Percentiles rank a stretch among this genome's conserved stretches.
phyloP scores from a whole-genome alignment of 805 yeast genomes.

The Jamesozyma rosinii region DNA sequence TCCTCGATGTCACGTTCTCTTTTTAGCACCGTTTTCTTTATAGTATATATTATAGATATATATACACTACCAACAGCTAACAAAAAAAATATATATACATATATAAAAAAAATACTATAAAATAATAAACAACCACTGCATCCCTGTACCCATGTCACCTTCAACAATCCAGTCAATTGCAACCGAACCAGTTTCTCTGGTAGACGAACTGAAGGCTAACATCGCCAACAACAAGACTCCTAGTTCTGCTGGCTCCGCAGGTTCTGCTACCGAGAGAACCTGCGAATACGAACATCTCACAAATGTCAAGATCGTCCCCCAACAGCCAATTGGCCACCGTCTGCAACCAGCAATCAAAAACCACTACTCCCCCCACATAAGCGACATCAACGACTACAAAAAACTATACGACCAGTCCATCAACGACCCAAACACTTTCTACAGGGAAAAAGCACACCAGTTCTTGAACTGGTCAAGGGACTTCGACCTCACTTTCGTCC shows the following conservation, averaged over 20 bases:
- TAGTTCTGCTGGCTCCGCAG: not conserved
- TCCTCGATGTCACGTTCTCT: too few species aligned
- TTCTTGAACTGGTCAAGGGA: constrained; percentile 73
- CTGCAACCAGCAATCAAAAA: constrained; percentile 12
- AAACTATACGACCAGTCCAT: constrained; percentile 65
- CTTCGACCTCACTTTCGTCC: constrained; percentile 44
- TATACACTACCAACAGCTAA: too few species aligned
- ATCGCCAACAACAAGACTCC: not conserved
- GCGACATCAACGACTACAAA: constrained; percentile 44
- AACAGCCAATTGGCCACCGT: constrained; percentile 16
- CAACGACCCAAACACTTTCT: constrained; percentile 69
- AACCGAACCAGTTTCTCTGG: not conserved
- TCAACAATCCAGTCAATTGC: not conserved
- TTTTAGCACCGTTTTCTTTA: too few species aligned
- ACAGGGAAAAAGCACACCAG: constrained; percentile 66
- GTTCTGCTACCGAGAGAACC: not conserved
- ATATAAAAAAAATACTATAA: too few species aligned
- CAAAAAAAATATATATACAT: too few species aligned
- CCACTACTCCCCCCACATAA: constrained; percentile 45
- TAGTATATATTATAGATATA: too few species aligned
- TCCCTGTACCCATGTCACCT: not conserved
- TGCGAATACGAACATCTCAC: constrained; percentile 17
- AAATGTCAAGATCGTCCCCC: constrained; percentile 16
- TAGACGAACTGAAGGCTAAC: not conserved
- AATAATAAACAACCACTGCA: too few species aligned